Base-by-base conservation (phyloP, 139 green algal genomes). In the Coelastrella sp. region DNA sequence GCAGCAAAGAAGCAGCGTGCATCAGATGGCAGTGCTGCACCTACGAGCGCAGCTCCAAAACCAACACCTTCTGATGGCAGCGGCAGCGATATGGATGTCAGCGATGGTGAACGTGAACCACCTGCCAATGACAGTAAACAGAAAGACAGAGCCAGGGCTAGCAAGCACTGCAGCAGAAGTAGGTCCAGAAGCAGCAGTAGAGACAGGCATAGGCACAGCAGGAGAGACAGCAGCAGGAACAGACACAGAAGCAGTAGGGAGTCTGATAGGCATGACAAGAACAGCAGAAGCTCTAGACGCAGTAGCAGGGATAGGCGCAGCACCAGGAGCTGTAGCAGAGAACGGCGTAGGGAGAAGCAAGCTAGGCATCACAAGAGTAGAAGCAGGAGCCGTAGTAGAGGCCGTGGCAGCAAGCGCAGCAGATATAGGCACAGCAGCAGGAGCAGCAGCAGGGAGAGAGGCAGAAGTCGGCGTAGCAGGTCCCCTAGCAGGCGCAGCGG, bases 11-110 rank as follows among this genome's bases (percentile, higher is more conserved):
- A 68, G 56, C 56, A 68, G 78, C 76, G n/a, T 11, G 64, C 16
- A 14, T 71, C 16, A 71, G 32, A 47, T 47, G 11, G 11, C 64
- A 71, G 2, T 71, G 10, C 10, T 13, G 76, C 22, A 17, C n/a
- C 32, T 22, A 11, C 11, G 20, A 11, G 11, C 14, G 76, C 76
- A 32, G 7, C 76, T 82, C 5, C 71, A 16, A 77, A 20, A 23
- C 14, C 5, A 22, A 16, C 71, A 19, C 47, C 3, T 58, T 57
- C 58, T 61, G 8, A 7, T 61, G 14, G 58, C 22, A 80, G 81
- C 14, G 61, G 81, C 16, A 86, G 81, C 77, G 64, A 87, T 47
- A 87, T 87, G 81, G 81, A 87, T 65, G 64, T 87, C 3, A 87
- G 81, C 19, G 81, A 87, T 64, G 64, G 81, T 77, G 81, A 77